Conservation (phyloP, 768 basidiomycete species). For the Tubosaeta sp. region DNA sequence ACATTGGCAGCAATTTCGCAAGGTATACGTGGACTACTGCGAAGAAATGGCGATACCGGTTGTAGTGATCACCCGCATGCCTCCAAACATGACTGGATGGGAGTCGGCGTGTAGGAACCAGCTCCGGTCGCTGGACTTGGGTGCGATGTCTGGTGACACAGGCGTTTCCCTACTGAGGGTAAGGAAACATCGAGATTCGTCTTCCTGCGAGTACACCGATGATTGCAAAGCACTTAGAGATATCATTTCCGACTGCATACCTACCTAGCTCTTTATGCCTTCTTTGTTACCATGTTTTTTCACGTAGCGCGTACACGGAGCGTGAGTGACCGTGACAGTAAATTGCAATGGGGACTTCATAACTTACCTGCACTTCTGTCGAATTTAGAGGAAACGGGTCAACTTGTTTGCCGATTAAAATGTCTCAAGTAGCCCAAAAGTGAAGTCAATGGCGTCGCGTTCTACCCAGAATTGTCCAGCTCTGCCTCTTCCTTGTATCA, state of each 20-base stretch:
- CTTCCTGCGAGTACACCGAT: constrained; percentile 11
- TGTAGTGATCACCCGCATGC: constrained; percentile 19
- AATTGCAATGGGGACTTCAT: too few species aligned
- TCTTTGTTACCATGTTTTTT: not conserved
- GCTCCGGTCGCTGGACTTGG: constrained; percentile 10
- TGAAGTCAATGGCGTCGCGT: too few species aligned
- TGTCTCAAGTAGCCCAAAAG: too few species aligned
- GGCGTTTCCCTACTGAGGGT: constrained; percentile 9
- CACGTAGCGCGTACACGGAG: too few species aligned
- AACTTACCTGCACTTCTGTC: too few species aligned
- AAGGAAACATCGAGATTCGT: constrained; percentile 4
- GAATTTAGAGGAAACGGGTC: too few species aligned
- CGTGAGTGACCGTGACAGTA: too few species aligned
- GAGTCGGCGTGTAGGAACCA: constrained; percentile 10
- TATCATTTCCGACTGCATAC: constrained; percentile 11
- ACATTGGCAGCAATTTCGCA: constrained; percentile 21
- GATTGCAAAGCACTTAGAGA: constrained; percentile 14
- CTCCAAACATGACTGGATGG: constrained; percentile 2
- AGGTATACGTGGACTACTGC: constrained; percentile 24
- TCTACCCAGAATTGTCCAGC: too few species aligned
- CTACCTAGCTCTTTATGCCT: not conserved
- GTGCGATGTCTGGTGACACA: not conserved
- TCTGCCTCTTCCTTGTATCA: too few species aligned
- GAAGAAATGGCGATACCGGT: constrained; percentile 15
- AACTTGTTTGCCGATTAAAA: too few species aligned